Evolutionary conservation across 345 rosid species (phyloP).

Genomic region (Atalantia buxifolia): DNA sequence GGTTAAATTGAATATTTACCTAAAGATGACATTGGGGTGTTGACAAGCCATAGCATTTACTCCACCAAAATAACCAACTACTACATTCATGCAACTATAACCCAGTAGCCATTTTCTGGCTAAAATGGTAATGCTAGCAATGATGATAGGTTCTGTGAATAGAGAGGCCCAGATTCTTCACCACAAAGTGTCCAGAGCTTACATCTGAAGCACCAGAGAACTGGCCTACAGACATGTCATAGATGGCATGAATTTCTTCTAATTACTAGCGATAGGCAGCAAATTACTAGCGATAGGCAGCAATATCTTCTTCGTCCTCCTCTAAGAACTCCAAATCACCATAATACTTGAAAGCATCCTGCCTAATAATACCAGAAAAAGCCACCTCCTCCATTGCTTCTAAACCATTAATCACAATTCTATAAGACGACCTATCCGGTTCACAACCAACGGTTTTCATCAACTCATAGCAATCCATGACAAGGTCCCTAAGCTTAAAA

Average conservation of each 20-base stretch:
- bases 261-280: not conserved
- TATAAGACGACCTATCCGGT: conserved; percentile 60
- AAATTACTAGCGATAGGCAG: not conserved
- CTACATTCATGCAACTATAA: not conserved
- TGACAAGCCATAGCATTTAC: not conserved
- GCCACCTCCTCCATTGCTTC: conserved; percentile 46
- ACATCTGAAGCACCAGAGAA: not conserved
- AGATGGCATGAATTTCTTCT: not conserved
- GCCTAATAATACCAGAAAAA: conserved; percentile 41
- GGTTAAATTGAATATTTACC: not conserved
- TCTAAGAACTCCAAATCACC: conserved; percentile 54
- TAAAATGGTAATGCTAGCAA: not conserved
- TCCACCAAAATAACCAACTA: not conserved
- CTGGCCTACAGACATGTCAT: not conserved
- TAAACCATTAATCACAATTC: conserved; percentile 54
- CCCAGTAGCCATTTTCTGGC: not conserved
- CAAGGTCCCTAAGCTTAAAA: conserved; percentile 38
- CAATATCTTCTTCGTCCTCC: conserved; percentile 31
- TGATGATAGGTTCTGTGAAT: no score
- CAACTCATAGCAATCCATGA: conserved; percentile 54
- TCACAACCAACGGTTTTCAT: conserved; percentile 63
- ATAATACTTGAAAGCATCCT: conserved; percentile 55
- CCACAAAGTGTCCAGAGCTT: no score
- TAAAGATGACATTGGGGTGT: not conserved
- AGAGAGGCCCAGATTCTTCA: no score